phyloP scores from a whole-genome alignment of 352 stramenopile genomes.

The Phytophthora foliorum region DNA sequence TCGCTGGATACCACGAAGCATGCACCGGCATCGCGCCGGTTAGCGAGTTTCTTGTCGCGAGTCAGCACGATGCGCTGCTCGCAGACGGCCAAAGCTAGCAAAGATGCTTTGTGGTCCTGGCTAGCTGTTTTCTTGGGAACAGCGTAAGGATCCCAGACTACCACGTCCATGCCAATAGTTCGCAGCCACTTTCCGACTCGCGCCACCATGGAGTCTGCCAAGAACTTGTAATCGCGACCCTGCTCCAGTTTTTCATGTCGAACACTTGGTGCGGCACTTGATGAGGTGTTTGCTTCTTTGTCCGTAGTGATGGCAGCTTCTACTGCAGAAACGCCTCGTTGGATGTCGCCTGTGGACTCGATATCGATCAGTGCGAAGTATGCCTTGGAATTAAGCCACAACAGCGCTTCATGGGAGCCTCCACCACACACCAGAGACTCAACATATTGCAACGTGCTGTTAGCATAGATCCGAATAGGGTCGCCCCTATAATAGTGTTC shows the following conservation, averaged over 20 bases:
- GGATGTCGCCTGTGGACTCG: constrained; percentile 50
- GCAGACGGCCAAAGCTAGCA: constrained; percentile 57
- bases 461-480: constrained; percentile 52
- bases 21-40: constrained; percentile 69
- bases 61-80: constrained; percentile 85
- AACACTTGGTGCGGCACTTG: not conserved
- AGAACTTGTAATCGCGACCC: constrained; percentile 63
- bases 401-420: constrained; percentile 51
- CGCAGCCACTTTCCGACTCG: constrained; percentile 82
- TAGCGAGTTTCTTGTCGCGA: constrained; percentile 77
- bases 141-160: constrained; percentile 67
- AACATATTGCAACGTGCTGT: constrained; percentile 43
- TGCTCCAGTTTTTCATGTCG: not conserved
- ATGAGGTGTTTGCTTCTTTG: not conserved
- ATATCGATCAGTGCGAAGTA: constrained; percentile 58
- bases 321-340: constrained; percentile 33
- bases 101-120: constrained; percentile 52
- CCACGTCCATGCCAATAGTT: constrained; percentile 78
- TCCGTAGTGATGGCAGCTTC: constrained; percentile 3
- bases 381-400: constrained; percentile 49
- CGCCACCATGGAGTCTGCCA: constrained; percentile 81
- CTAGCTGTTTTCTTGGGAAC: constrained; percentile 38
- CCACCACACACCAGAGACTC: constrained; percentile 58
- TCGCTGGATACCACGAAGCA: constrained; percentile 84
- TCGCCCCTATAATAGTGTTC: constrained; percentile 1